Percentiles rank a stretch among this genome's conserved stretches.
These are phyloP conservation scores for Metrosideros polymorpha DNA, from an alignment of 441 rosid genomes.

Conservation along the genomic window DNA sequence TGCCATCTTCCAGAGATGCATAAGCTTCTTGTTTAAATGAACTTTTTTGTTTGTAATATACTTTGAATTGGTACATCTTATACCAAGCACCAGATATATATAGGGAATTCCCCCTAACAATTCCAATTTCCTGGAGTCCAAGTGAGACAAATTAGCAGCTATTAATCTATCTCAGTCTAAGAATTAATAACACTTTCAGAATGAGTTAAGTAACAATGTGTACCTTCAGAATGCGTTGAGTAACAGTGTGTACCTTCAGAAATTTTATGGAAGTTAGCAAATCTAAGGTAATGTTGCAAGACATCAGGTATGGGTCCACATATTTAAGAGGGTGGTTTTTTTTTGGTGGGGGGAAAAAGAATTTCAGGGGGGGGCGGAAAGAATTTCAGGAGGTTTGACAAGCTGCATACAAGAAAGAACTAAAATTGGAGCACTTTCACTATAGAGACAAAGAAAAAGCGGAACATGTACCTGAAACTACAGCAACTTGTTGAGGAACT, in stretches of 20 bases:
- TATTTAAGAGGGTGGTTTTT: background rate
- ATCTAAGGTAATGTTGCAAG: background rate
- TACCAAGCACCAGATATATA: background rate
- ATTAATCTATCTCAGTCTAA: background rate
- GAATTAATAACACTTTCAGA: background rate
- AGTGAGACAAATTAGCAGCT: background rate
- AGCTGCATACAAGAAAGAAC: background rate
- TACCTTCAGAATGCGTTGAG: background rate
- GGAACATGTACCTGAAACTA: constrained; percentile 30
- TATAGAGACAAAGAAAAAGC: background rate
- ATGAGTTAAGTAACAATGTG: background rate
- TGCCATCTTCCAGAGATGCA: background rate
- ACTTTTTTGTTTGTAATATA: background rate
- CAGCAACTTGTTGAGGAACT: constrained; percentile 20
- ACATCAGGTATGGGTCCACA: background rate
- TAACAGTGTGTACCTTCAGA: background rate
- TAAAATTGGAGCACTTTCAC: background rate
- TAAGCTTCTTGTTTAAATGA: background rate
- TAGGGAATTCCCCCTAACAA: background rate
- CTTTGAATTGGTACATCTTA: background rate
- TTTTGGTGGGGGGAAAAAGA: background rate
- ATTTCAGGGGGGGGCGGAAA: background rate
- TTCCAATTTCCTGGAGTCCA: background rate
- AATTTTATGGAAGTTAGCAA: background rate
- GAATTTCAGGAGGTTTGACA: background rate